Base-by-base conservation (phyloP, 2,329 filamentous ascomycete genomes). In the Xylaria sp. region DNA sequence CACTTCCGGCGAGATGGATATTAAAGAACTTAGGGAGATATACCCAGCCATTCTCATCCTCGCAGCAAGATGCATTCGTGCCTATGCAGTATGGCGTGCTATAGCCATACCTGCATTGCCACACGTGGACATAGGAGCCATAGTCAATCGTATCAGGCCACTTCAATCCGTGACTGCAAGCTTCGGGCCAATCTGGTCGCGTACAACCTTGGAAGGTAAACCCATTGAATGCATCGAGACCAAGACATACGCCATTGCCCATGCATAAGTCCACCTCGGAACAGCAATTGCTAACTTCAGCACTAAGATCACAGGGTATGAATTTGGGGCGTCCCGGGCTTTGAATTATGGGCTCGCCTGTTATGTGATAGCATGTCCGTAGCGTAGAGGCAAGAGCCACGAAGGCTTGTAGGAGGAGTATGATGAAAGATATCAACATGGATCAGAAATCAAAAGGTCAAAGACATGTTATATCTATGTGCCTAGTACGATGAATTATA, bases 281-380 rank as follows among this genome's bases (percentile, higher is more conserved):
- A 38, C 50, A 54, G 50, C 50, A 38, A n/a, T 54, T 54, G 50
- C 50, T 38, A 25, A 38, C 31, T 38, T 36, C 31, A 9, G 50
- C 50, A 5, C 10, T 15, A 9, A 33, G 50, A 38, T 38, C 33
- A 7, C 50, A 38, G 50, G 50, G 50, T 25, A 54, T 25, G 9
- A 38, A 54, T 39, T 39, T 36, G 9, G 50, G 50, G 9, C 31
- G n/a, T 5, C 50, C 50, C 2, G 31, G 50, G 3, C 50, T 36
- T 3, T 36, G n/a, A 25, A 10, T 38, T 9, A n/a, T 9, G 10
- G 31, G 50, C 50, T 38, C 31, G 31, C 50, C 50, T 2, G n/a
- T 38, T 54, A 39, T 39, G 50, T 54, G n/a, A 38, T 54, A 54
- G 31, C 50, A 38, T 54, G 50, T 29, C 42, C 36, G 29, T n/a